Evolutionary conservation across 495 filamentous ascomycete genomes (phyloP).

Genomic region (Trichoderma gamsii): DNA sequence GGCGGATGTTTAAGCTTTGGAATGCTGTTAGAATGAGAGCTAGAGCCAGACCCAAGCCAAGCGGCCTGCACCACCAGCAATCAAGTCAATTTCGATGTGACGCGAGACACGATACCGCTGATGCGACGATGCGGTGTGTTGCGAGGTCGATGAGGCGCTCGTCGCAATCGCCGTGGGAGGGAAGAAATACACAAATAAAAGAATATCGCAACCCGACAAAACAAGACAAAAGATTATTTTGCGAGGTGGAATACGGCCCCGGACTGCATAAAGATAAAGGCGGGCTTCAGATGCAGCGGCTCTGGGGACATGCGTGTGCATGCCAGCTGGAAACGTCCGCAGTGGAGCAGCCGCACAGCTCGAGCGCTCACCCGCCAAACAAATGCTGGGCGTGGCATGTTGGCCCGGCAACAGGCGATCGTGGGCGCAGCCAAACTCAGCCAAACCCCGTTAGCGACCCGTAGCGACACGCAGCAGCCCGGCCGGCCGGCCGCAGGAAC

Average conservation of each 20-base stretch:
- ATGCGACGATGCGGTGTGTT: not conserved
- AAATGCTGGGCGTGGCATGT: not conserved
- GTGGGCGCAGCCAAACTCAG: too few relatives aligned
- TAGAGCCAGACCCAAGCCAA: not conserved
- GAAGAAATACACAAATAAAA: not conserved
- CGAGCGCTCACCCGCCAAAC: not conserved
- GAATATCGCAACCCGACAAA: not conserved
- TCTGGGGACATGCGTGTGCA: constrained; percentile 1
- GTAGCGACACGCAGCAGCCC: constrained; percentile 1
- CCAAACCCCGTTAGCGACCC: not conserved
- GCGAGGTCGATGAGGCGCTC: not conserved
- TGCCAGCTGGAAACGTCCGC: not conserved
- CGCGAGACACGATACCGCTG: not conserved
- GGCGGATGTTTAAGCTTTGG: not conserved
- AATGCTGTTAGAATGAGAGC: not conserved
- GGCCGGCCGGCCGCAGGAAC: not conserved
- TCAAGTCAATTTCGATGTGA: not conserved
- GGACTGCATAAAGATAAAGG: constrained; percentile 3
- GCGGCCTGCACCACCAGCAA: not conserved
- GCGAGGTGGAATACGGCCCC: not conserved
- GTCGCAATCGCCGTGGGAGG: not conserved
- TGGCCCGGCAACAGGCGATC: constrained; percentile 7
- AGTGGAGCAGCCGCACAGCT: not conserved
- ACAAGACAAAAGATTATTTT: not conserved
- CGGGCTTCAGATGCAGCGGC: not conserved